A percentile compares a stretch with the other conserved stretches of the same genome.
phyloP scores from a whole-genome alignment of 2,329 filamentous ascomycete genomes.

The Arachnomyces sp. region DNA sequence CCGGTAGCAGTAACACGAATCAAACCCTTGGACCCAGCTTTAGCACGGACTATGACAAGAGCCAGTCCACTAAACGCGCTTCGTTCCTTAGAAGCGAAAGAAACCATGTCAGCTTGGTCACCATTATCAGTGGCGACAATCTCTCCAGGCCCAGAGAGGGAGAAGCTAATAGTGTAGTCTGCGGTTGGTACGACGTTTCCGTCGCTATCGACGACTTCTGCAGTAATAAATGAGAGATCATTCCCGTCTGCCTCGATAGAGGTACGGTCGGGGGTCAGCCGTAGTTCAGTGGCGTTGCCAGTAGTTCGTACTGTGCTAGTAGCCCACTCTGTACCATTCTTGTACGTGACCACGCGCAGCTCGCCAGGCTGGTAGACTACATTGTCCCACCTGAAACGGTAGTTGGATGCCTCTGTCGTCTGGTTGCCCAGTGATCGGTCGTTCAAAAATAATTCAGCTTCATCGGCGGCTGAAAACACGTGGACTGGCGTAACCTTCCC shows the following conservation, averaged over 20 bases:
- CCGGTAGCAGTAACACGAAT: too few relatives aligned
- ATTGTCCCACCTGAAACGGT: constrained; percentile 48
- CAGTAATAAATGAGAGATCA: constrained; percentile 42
- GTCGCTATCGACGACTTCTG: constrained; percentile 37
- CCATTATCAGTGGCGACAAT: constrained; percentile 48
- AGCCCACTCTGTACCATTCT: constrained; percentile 42
- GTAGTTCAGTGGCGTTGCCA: constrained; percentile 32
- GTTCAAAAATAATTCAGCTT: constrained; percentile 49
- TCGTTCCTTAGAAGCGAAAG: constrained; percentile 34
- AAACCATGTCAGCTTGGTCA: constrained; percentile 37
- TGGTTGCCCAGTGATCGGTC: constrained; percentile 38
- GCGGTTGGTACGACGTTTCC: constrained; percentile 40
- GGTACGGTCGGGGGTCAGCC: constrained; percentile 34
- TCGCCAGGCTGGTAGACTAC: constrained; percentile 43
- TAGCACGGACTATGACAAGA: too few relatives aligned
- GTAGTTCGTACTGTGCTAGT: constrained; percentile 34
- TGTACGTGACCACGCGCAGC: constrained; percentile 41
- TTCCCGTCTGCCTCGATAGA: constrained; percentile 34
- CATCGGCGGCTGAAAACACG: constrained; percentile 45
- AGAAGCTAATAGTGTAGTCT: constrained; percentile 36
- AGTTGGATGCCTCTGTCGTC: constrained; percentile 29
- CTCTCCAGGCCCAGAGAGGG: constrained; percentile 35
- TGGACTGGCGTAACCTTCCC: constrained; percentile 46
- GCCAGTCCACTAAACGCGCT: constrained; percentile 34
- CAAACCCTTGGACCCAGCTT: too few relatives aligned